Percentiles rank a stretch among this genome's conserved stretches.
Conservation (phyloP, 345 rosid genomes). For the Syzygium aqueum region DNA sequence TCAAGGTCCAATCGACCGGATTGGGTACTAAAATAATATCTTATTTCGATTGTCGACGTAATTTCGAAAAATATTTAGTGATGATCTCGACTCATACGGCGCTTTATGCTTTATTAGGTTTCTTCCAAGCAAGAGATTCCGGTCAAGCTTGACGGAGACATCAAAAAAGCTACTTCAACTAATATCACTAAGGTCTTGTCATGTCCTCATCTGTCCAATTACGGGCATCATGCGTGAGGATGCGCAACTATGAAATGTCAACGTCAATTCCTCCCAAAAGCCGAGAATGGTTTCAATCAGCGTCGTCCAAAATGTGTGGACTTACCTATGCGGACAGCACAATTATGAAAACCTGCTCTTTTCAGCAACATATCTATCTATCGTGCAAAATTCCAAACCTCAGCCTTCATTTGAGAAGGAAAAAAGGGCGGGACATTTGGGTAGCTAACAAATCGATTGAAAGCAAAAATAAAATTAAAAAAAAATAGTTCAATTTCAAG, state of each 20-base stretch:
- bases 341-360: not conserved
- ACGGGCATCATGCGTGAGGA: not conserved
- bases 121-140: not conserved
- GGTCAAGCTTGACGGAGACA: not conserved
- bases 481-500: not conserved
- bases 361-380: fast-evolving
- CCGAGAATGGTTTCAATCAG: not conserved
- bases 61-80: not conserved
- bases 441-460: not conserved
- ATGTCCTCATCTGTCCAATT: not conserved
- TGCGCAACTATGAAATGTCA: not conserved
- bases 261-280: not conserved
- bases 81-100: not conserved
- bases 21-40: not conserved
- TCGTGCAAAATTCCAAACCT: not conserved
- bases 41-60: too few species aligned
- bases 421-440: not conserved
- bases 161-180: not conserved
- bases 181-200: not conserved
- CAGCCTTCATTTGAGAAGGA: not conserved
- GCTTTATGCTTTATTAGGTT: not conserved
- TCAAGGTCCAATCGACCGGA: not conserved
- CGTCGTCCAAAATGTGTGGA: not conserved
- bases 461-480: not conserved
- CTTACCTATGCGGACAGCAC: not conserved